A percentile compares a stretch with the other conserved stretches of the same genome.
phyloP scores from a whole-genome alignment of 2,329 filamentous ascomycete genomes.

The Scopulariopsis brevicaulis region DNA sequence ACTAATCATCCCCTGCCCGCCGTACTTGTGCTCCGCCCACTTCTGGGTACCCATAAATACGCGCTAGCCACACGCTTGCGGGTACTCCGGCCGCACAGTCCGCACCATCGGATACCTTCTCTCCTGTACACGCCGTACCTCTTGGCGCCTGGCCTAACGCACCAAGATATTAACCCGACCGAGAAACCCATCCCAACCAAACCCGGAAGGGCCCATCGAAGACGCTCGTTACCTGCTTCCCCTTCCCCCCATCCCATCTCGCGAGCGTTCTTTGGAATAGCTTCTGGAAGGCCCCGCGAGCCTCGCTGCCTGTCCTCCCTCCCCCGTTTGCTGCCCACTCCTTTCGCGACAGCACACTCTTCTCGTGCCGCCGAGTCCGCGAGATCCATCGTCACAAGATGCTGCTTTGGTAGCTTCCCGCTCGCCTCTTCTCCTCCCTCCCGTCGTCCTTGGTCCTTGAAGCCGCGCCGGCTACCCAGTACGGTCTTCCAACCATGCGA shows the following conservation, averaged over 20 bases:
- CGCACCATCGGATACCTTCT: neutral
- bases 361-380: neutral
- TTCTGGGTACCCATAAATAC: neutral
- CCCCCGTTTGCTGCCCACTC: neutral
- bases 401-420: neutral
- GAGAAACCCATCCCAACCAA: neutral
- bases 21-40: neutral
- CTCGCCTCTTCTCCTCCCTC: neutral
- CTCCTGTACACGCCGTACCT: neutral
- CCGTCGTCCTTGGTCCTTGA: neutral
- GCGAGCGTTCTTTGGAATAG: neutral
- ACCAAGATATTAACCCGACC: neutral
- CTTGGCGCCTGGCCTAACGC: neutral
- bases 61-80: neutral
- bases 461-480: neutral
- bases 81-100: neutral
- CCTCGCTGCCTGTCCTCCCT: neutral
- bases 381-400: neutral
- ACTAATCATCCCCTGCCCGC: neutral
- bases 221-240: neutral
- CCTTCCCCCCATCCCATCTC: neutral
- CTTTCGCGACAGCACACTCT: neutral
- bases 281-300: neutral
- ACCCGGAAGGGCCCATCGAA: neutral
- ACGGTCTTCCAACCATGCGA: constrained; percentile 2